Base-by-base conservation (phyloP, 495 filamentous ascomycete genomes). In the Lasiosphaeria miniovina region DNA sequence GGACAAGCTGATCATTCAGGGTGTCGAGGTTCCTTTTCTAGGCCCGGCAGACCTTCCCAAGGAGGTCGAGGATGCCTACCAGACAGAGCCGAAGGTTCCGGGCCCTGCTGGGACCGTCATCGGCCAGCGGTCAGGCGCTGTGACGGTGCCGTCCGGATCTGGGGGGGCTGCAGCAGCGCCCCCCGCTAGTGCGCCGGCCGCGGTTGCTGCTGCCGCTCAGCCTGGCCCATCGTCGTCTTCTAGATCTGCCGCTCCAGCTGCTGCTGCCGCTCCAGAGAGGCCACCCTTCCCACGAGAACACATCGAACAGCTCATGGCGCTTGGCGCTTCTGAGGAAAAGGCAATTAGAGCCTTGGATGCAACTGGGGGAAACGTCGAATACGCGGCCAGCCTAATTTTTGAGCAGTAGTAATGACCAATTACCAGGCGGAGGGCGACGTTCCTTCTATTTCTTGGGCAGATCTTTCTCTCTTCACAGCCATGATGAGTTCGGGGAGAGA, bases 1-100 rank as follows among this genome's bases (percentile, higher is more conserved):
- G 67, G 87, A 88, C 60, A 86, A 84, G 36, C 82, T 99, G 15
- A 77, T 93, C 36, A 95, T 99, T 66, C 90, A 94, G 67, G 90
- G 88, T 55, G 86, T 88, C 51, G 89, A 92, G 49, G 88, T 99
- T 9, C 82, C 87, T 0, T 99, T 99, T 73, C 79, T 99, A 6
- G 90, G 90, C 24, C 93, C 96, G 74, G 88, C 87, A 12, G 94
- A 99, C 51, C 96, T 98, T 40, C 94, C 94, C 14, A 94, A 89
- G 73, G 77, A 86, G 43, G 72, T 82, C 14, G 91, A 94, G 56
- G 83, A 89, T 58, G 86, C 87, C 31, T 78, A 84, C 54, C 81
- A 86, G 54, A 81, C 88, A 41, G 94, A 98, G 71, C 92, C 92
- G 10, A 88, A 85, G n/a, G 83, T 97, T 36, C 82, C 87, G 49